These are phyloP conservation scores for Climacium dendroides DNA, from an alignment of 225 moss, liverwort and hornwort species.

Conservation along the genomic window DNA sequence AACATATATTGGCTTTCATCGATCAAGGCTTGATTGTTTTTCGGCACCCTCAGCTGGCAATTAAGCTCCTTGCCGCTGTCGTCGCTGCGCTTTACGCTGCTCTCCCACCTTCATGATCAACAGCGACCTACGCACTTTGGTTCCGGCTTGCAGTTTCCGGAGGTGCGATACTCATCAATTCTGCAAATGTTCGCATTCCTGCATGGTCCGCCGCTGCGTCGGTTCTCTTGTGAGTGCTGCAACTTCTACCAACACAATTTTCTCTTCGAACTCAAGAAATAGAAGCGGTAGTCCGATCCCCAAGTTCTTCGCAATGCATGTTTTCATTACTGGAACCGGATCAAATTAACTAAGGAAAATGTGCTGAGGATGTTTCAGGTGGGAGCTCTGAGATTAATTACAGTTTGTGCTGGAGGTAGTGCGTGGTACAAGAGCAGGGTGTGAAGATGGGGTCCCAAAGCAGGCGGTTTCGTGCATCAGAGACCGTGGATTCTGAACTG, in stretches of 20 bases:
- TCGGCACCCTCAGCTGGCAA: no score
- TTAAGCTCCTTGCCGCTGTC: neutral
- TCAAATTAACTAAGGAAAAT: neutral
- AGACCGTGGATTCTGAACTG: neutral
- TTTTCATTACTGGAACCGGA: neutral
- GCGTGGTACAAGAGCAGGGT: neutral
- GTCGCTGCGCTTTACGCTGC: neutral
- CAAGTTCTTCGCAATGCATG: neutral
- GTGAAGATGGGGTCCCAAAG: neutral
- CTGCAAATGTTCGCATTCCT: neutral
- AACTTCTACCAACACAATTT: neutral
- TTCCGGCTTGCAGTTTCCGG: neutral
- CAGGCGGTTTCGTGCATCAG: neutral
- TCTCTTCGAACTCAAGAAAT: neutral
- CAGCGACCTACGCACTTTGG: neutral
- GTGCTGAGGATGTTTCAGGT: neutral
- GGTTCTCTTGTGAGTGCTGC: neutral
- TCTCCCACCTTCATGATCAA: neutral
- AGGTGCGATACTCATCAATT: neutral
- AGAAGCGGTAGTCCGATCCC: neutral
- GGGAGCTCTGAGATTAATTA: neutral
- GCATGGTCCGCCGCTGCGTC: neutral
- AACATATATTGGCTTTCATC: neutral
- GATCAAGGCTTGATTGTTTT: neutral
- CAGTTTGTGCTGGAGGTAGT: neutral